Evolutionary conservation across 345 rosid genomes (phyloP), one percentile per base, ranked within the genome.

Genomic region (Gynandropsis gynandra): DNA sequence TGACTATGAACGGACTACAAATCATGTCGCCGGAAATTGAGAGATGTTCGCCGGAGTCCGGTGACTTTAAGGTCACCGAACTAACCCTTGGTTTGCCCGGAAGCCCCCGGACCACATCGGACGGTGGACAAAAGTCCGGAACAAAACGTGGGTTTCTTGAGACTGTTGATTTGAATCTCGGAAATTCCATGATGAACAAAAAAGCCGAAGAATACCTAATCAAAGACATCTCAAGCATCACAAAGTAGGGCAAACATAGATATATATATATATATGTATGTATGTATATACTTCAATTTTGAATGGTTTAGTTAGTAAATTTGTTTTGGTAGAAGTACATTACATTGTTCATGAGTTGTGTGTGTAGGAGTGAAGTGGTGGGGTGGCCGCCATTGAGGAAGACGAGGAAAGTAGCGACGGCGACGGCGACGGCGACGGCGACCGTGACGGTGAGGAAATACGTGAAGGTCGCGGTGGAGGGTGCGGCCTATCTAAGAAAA

Each of bases 311-410:
- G 16, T 27, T 13, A 49, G 36, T 11, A 9, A 12, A 1, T 31
- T 63, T 46, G 13, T 32, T n/a, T 6, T 29, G 50, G 24, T 16
- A n/a, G n/a, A n/a, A n/a, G n/a, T n/a, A n/a, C n/a, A n/a, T n/a
- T n/a, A n/a, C n/a, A n/a, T n/a, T n/a, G n/a, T n/a, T n/a, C n/a
- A n/a, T n/a, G n/a, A n/a, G n/a, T n/a, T n/a, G n/a, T n/a, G n/a
- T n/a, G n/a, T 61, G 4, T 31, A 81, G 87, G 67, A 48, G 42
- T 43, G 75, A 76, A 59, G 72, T 77, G 49, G 82, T 79, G 39
- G 95, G 95, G 42, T 85, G 95, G 95, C 95, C 95, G 35, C 95
- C 95, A 64, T 78, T 85, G 68, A 62, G 65, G 50, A 56, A 51
- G 1, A 57, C 9, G 9, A 16, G 75, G 56, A 74, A 57, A 43